Percentiles rank a stretch among this genome's conserved stretches.
Evolutionary conservation across 192 early-diverging fungal species (phyloP).

Genomic region (Coemansia sp.): DNA sequence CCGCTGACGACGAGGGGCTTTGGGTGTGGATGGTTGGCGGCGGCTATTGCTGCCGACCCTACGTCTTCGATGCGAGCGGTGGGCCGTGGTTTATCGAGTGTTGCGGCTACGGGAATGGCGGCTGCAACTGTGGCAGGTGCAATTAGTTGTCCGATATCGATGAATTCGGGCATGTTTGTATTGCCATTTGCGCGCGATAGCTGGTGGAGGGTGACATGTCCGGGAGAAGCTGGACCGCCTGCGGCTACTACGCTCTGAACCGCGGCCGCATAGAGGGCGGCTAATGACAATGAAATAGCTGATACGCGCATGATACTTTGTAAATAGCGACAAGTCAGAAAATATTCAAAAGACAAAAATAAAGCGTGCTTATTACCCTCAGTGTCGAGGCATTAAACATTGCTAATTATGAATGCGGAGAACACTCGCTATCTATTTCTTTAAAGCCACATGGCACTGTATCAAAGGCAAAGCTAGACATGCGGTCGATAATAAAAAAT

Average conservation of each 20-base stretch:
- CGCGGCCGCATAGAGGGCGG: neutral
- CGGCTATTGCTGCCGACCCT: neutral
- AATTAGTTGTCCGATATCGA: conserved; percentile 12
- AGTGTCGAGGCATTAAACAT: neutral
- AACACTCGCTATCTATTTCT: neutral
- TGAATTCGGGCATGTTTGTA: conserved; percentile 21
- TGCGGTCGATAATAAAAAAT: neutral
- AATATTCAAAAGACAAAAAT: neutral
- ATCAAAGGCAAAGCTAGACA: too few species aligned
- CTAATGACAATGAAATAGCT: neutral
- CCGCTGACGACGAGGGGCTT: neutral
- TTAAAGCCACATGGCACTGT: neutral
- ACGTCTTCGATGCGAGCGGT: conserved; percentile 26
- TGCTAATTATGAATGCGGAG: neutral
- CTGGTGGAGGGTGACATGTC: neutral
- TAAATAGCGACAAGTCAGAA: neutral
- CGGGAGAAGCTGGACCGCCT: neutral
- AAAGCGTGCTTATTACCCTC: neutral
- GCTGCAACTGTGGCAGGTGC: conserved; percentile 8
- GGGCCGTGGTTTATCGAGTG: conserved; percentile 12
- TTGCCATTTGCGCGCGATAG: conserved; percentile 19
- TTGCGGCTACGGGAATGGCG: neutral
- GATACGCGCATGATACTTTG: neutral
- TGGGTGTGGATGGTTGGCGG: neutral
- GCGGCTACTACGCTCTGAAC: neutral